Conservation (phyloP, 805 yeast genomes). For the Nakazawaea peltata region DNA sequence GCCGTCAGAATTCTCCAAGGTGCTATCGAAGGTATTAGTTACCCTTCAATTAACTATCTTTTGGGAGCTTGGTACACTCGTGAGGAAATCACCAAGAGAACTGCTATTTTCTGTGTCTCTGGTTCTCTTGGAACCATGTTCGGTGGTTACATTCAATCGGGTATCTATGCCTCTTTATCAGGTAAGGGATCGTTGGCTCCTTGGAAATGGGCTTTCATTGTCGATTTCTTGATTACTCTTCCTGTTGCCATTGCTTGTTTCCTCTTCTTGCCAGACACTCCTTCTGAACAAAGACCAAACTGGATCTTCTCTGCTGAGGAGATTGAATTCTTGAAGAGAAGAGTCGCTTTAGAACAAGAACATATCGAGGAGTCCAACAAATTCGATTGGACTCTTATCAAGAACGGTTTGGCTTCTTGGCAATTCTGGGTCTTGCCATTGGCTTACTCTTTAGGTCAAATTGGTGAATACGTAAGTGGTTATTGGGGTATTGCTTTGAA, state of each 20-base stretch:
- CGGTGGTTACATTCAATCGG: slow-evolving; percentile 57
- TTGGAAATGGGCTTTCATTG: slow-evolving; percentile 70
- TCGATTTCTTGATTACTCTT: slow-evolving; percentile 54
- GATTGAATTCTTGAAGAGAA: slow-evolving; percentile 29
- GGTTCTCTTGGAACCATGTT: slow-evolving; percentile 55
- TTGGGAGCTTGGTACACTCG: slow-evolving; percentile 50
- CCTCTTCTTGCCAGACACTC: slow-evolving; percentile 55
- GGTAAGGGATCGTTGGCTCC: slow-evolving; percentile 49
- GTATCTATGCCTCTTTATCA: slow-evolving; percentile 35
- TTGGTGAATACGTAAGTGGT: slow-evolving; percentile 39
- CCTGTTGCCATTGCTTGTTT: slow-evolving; percentile 50
- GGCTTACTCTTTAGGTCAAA: slow-evolving; percentile 5
- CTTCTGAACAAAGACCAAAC: slow-evolving; percentile 20
- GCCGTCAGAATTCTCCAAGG: slow-evolving; percentile 59
- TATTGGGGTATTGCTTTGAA: slow-evolving; percentile 39
- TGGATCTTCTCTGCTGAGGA: slow-evolving; percentile 33
- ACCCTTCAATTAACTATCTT: slow-evolving; percentile 54
- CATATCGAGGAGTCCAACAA: slow-evolving; percentile 11
- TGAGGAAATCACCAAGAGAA: slow-evolving; percentile 49
- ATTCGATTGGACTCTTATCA: slow-evolving; percentile 24
- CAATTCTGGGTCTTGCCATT: slow-evolving; percentile 35
- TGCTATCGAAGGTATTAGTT: slow-evolving; percentile 56
- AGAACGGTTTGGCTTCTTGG: slow-evolving; percentile 43
- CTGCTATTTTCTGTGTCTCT: slow-evolving; percentile 52
- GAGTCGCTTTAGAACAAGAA: slow-evolving; percentile 29